These are phyloP conservation scores for Phalaenopsis hybrid DNA, from an alignment of 116 monocot genomes.

Conservation along the genomic window DNA sequence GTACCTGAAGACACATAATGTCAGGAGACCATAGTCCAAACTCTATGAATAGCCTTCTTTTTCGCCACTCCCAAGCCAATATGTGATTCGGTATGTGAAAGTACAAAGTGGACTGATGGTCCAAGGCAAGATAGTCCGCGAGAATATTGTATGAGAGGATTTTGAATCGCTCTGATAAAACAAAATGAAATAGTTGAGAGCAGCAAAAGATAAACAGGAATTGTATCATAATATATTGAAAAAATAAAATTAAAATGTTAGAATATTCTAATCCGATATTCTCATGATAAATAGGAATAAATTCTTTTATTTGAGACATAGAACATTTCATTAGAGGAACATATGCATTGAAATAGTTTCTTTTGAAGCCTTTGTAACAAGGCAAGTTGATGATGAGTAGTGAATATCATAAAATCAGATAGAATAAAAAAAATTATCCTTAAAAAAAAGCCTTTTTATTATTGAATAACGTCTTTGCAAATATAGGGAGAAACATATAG, in stretches of 20 bases:
- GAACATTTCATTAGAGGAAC: not conserved
- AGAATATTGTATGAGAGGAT: conserved; percentile 93
- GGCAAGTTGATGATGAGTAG: not conserved
- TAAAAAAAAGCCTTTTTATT: not conserved
- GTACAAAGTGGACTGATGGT: conserved; percentile 70
- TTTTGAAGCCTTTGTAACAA: not conserved
- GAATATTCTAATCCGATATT: not conserved
- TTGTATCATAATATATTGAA: not conserved
- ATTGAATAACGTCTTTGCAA: not conserved
- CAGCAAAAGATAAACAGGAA: not conserved
- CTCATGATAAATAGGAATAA: not conserved
- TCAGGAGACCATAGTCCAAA: conserved; percentile 90
- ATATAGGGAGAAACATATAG: not conserved
- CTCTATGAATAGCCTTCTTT: conserved; percentile 65
- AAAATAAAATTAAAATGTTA: not conserved
- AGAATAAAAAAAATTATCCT: not conserved
- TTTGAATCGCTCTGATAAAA: conserved; percentile 60
- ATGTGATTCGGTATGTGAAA: conserved; percentile 62
- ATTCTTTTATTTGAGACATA: not conserved
- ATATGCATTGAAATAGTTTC: not conserved
- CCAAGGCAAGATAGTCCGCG: conserved; percentile 80
- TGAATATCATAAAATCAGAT: not conserved
- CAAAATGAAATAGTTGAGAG: conserved; percentile 4
- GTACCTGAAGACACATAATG: conserved; percentile 94
- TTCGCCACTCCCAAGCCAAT: conserved; percentile 92